These are phyloP conservation scores for Suhomyces vadensis DNA, from an alignment of 805 yeast genomes.

Conservation along the genomic window DNA sequence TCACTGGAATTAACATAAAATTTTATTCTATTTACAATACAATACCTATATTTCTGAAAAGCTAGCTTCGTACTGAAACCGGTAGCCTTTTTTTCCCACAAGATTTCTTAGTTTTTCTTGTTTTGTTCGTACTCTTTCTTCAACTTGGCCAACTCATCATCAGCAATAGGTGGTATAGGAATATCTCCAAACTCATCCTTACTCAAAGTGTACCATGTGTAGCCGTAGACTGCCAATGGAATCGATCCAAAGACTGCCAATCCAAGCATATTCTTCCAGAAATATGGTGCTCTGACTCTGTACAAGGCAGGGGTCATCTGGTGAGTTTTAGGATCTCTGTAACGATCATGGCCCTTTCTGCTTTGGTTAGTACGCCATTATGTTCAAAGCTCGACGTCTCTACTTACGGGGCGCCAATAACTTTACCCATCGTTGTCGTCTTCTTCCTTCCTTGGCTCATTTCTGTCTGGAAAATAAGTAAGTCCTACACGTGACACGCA, in stretches of 20 bases:
- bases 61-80: too few relatives aligned
- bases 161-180: slow-evolving; percentile 90
- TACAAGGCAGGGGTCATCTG: slow-evolving; percentile 93
- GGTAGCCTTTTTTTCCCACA: too few relatives aligned
- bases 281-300: slow-evolving; percentile 86
- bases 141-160: slow-evolving; percentile 70
- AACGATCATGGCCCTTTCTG: slow-evolving; percentile 46
- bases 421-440: slow-evolving; percentile 14
- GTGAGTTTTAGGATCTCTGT: slow-evolving; percentile 65
- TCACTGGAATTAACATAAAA: too few relatives aligned
- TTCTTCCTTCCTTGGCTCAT: not conserved
- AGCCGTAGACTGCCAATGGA: slow-evolving; percentile 65
- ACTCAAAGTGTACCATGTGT: slow-evolving; percentile 64
- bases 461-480: too few relatives aligned
- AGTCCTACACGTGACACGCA: not conserved
- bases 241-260: slow-evolving; percentile 61
- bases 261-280: slow-evolving; percentile 70
- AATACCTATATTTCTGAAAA: too few relatives aligned
- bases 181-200: slow-evolving; percentile 86
- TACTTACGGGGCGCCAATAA: slow-evolving; percentile 21
- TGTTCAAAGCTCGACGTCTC: too few relatives aligned
- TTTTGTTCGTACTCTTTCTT: slow-evolving; percentile 66
- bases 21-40: too few relatives aligned
- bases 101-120: slow-evolving; percentile 5
- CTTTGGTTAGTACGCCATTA: slow-evolving; percentile 10